Evolutionary conservation across 2,329 filamentous ascomycete species (phyloP).

Genomic region (Ophiostoma sp.): DNA sequence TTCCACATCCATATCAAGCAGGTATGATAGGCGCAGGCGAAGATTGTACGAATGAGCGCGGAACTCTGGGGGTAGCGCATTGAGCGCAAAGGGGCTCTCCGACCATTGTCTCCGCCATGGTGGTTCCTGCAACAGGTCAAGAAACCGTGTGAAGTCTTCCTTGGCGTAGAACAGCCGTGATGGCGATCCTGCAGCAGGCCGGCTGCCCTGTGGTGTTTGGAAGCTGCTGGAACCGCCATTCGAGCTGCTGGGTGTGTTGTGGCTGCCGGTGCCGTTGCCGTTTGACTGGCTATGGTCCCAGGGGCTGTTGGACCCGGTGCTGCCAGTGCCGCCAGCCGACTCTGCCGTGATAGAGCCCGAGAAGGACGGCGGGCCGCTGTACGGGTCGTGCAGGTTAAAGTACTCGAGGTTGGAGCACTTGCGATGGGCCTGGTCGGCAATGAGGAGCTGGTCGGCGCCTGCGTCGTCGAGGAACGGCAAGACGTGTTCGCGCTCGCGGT

Average conservation of each 20-base stretch:
- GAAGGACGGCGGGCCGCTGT: constrained; percentile 33
- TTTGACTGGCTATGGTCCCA: constrained; percentile 9
- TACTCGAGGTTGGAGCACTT: constrained; percentile 66
- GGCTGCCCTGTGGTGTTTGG: constrained; percentile 17
- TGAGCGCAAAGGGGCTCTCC: constrained; percentile 56
- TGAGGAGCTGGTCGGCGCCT: constrained; percentile 53
- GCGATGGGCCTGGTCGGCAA: constrained; percentile 52
- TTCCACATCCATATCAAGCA: constrained; percentile 49
- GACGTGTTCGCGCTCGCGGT: constrained; percentile 60
- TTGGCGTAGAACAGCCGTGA: constrained; percentile 55
- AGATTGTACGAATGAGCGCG: constrained; percentile 58
- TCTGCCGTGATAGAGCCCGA: constrained; percentile 20
- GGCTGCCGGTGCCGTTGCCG: neutral
- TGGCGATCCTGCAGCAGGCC: constrained; percentile 37
- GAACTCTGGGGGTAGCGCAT: constrained; percentile 54
- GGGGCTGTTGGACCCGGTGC: constrained; percentile 26
- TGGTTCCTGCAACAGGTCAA: constrained; percentile 53
- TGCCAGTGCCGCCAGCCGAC: neutral
- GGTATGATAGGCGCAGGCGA: constrained; percentile 54
- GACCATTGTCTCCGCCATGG: constrained; percentile 48
- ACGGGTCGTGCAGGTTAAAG: constrained; percentile 57
- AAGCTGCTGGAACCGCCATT: neutral
- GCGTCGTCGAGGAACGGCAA: constrained; percentile 51
- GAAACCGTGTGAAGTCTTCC: constrained; percentile 55
- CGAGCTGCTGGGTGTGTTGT: neutral